Base-by-base conservation (phyloP, 805 yeast species). In the Candida insectorum region DNA sequence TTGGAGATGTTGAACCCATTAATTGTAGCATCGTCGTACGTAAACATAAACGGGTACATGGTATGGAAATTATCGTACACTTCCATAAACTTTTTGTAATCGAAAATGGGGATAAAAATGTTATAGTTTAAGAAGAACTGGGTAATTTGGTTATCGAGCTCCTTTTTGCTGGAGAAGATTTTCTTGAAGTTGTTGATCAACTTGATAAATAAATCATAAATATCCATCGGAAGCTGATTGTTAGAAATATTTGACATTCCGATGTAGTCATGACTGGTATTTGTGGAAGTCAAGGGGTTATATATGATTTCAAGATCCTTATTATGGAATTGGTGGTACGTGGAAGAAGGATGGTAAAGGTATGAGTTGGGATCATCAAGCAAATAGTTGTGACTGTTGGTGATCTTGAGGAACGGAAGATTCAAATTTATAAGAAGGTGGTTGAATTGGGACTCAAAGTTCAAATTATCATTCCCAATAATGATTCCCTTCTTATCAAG, bases 61-160 rank as follows among this genome's bases (percentile, higher is more conserved):
- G 71, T 65, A 39, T 67, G 73, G 39, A 67, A 64, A 6, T 64
- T 69, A 28, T 65, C 69, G 29, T 75, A 75, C 31, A 69, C 66
- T 44, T 67, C 69, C 68, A 74, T 75, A 41, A 75, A 75, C 23
- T 62, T 54, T 29, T 68, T 71, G 43, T 71, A 74, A 44, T 75
- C 80, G 40, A 75, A 65, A 6, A 75, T 69, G 4, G 81, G 81
- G 16, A 75, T 64, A 38, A 75, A 63, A 15, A 69, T 65, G 53
- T 75, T 75, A 49, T 71, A 71, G 48, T 73, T 69, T 39, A 73
- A 57, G 45, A 75, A 75, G 48, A 62, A 75, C 25, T 72, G 64
- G 45, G 60, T 56, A 15, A 75, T 62, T 34, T 72, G 65, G 39
- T 62, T 64, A 45, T 75, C 81, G 34, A 67, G 48, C 47, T 67